Evolutionary conservation across 2,329 filamentous ascomycete species (phyloP).

Genomic region (Alternaria viburni): DNA sequence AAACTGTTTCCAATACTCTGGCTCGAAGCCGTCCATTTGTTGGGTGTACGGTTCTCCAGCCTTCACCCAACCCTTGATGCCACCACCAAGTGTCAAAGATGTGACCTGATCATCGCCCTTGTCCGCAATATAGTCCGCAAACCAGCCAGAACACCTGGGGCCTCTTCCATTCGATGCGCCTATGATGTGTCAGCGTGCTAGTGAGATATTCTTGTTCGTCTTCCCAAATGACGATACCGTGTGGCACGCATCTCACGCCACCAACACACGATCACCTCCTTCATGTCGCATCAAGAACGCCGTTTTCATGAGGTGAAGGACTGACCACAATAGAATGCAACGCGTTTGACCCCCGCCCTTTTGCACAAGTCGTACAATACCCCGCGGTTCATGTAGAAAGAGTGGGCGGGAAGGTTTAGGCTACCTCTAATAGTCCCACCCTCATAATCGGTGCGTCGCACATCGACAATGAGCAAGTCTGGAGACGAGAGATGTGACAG

Average conservation of each 20-base stretch:
- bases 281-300: not conserved
- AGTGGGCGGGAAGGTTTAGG: conserved; percentile 56
- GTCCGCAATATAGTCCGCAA: conserved; percentile 44
- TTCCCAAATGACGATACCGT: conserved; percentile 2
- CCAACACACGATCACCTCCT: conserved; percentile 10
- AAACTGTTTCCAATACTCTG: conserved; percentile 52
- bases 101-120: conserved; percentile 48
- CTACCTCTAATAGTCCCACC: conserved; percentile 54
- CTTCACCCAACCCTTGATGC: conserved; percentile 56
- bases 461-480: conserved; percentile 52
- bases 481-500: conserved; percentile 45
- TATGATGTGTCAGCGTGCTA: conserved; percentile 23
- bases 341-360: conserved; percentile 53
- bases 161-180: conserved; percentile 45
- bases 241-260: conserved; percentile 29
- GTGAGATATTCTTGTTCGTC: not conserved
- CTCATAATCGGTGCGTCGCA: conserved; percentile 56
- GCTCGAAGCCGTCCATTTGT: conserved; percentile 50
- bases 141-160: conserved; percentile 46
- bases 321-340: conserved; percentile 56
- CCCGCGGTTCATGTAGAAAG: conserved; percentile 54
- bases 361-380: conserved; percentile 54
- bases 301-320: conserved; percentile 6
- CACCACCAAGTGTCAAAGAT: conserved; percentile 51
- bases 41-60: conserved; percentile 46